These are phyloP conservation scores for Bombardia bombarda DNA, from an alignment of 495 filamentous ascomycete genomes.

Conservation along the genomic window DNA sequence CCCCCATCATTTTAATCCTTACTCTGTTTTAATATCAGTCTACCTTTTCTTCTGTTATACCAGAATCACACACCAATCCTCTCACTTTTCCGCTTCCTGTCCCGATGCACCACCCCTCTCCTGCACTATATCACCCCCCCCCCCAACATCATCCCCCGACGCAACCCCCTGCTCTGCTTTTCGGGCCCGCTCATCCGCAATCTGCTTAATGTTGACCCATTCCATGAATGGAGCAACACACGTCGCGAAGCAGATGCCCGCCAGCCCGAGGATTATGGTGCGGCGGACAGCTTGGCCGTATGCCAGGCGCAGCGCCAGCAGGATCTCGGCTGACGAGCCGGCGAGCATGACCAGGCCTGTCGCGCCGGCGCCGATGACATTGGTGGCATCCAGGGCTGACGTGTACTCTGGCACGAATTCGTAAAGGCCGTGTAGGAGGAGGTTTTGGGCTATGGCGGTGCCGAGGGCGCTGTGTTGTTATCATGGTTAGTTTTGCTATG, in stretches of 20 bases:
- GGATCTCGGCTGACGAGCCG: neutral
- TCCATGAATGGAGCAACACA: neutral
- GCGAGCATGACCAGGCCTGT: neutral
- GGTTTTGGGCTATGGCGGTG: neutral
- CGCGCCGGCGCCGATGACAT: neutral
- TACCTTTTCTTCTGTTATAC: too few relatives aligned
- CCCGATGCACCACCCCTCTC: too few relatives aligned
- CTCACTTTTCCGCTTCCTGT: too few relatives aligned
- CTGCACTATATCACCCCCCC: too few relatives aligned
- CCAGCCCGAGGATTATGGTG: neutral
- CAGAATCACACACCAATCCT: too few relatives aligned
- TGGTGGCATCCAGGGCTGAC: neutral
- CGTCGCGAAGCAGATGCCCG: neutral
- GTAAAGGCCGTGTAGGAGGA: neutral
- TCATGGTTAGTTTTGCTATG: neutral
- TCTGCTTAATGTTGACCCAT: neutral
- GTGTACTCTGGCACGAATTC: neutral
- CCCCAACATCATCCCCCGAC: too few relatives aligned
- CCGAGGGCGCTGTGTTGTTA: neutral
- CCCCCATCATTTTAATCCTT: too few relatives aligned
- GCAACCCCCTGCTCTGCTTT: neutral
- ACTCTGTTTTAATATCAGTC: too few relatives aligned
- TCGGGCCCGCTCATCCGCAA: neutral
- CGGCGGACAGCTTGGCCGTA: neutral
- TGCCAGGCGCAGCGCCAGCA: neutral